A percentile compares a stretch with the other conserved stretches of the same genome.
Conservation (phyloP, 306 rosid genomes). For the Pterocarpus macrocarpus region DNA sequence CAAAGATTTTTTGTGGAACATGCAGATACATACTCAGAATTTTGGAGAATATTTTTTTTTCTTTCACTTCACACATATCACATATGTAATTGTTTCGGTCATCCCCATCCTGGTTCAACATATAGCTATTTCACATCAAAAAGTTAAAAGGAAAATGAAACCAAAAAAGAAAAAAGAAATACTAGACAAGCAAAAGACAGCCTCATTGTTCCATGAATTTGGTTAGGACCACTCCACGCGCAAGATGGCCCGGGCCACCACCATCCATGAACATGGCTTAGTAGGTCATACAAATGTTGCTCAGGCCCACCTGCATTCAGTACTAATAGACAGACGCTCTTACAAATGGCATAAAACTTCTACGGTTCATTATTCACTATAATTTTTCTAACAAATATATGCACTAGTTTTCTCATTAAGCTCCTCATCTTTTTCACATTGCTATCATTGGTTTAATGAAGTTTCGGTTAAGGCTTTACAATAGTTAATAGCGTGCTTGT, state of each 20-base stretch:
- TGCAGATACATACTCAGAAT: neutral
- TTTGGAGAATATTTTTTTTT: neutral
- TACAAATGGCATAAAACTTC: conserved; percentile 5
- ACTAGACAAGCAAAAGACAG: conserved; percentile 20
- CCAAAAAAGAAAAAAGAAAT: neutral
- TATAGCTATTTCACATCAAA: neutral
- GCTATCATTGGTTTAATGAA: conserved; percentile 13
- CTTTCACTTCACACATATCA: neutral
- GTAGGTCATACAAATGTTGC: conserved; percentile 39
- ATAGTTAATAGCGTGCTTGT: neutral
- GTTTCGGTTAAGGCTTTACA: neutral
- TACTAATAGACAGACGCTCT: conserved; percentile 53
- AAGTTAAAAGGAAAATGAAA: conserved; percentile 18
- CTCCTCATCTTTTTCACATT: conserved; percentile 10
- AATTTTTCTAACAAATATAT: neutral
- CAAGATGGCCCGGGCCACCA: conserved; percentile 55
- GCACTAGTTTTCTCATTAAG: conserved; percentile 25
- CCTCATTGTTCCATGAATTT: conserved; percentile 43
- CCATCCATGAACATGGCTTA: conserved; percentile 33
- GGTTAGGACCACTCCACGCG: conserved; percentile 54
- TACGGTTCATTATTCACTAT: conserved; percentile 29
- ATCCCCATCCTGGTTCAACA: neutral
- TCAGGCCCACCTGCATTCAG: conserved; percentile 26
- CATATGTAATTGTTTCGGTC: neutral
- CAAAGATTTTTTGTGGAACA: neutral